phyloP scores from a whole-genome alignment of 208 protist genomes.

The Trichomonas vaginalis region DNA sequence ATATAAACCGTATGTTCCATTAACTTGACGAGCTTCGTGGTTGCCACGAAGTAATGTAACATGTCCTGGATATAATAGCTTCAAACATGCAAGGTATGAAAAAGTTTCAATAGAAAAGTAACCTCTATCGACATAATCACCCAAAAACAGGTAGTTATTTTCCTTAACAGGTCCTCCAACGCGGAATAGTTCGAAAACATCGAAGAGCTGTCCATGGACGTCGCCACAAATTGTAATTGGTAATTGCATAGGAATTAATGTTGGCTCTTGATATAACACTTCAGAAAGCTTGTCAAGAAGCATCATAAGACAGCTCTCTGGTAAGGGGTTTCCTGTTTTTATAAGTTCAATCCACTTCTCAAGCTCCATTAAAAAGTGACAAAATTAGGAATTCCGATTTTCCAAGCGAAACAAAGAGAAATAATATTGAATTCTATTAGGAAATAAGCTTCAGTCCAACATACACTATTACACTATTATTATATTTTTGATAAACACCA shows the following conservation, averaged over 20 bases:
- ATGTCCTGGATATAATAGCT: conserved; percentile 26
- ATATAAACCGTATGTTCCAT: conserved; percentile 27
- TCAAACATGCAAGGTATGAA: conserved; percentile 23
- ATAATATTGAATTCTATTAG: no score
- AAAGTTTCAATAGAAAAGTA: conserved; percentile 31
- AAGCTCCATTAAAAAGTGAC: background rate
- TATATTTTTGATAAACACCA: no score
- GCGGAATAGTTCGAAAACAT: conserved; percentile 29
- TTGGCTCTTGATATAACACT: conserved; percentile 28
- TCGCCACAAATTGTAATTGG: conserved; percentile 37
- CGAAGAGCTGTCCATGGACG: conserved; percentile 39
- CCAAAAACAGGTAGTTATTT: conserved; percentile 35
- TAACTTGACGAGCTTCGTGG: conserved; percentile 34
- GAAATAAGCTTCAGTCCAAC: no score
- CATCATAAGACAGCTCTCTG: background rate
- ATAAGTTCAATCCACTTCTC: background rate
- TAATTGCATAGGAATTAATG: conserved; percentile 23
- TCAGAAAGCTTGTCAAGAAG: background rate
- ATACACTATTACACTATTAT: no score
- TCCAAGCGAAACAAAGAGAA: no score
- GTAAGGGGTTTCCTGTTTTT: background rate
- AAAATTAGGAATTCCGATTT: no score
- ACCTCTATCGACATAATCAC: conserved; percentile 41
- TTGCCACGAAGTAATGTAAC: conserved; percentile 34
- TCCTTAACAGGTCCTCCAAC: conserved; percentile 7